These are phyloP conservation scores for Plasmodiophora brassicae DNA, from an alignment of 208 protist genomes.

Conservation along the genomic window DNA sequence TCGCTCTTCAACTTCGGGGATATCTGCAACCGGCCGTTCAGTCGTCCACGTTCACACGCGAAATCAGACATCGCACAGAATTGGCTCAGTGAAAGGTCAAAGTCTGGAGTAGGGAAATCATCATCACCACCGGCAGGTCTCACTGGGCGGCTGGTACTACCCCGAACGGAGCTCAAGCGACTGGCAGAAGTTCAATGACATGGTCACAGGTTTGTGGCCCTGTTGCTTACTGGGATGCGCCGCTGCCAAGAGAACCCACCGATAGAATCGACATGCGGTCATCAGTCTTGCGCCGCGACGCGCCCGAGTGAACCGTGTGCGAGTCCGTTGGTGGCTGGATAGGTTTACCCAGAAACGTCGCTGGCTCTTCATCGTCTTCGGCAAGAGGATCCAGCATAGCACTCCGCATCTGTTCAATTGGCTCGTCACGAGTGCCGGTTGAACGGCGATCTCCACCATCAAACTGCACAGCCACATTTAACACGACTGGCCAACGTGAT, in stretches of 20 bases:
- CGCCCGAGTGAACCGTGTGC: no score
- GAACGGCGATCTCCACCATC: no score
- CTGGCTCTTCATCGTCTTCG: no score
- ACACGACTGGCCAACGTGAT: no score
- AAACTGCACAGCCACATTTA: no score
- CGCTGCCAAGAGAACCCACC: not conserved
- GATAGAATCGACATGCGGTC: not conserved
- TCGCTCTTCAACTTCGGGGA: not conserved
- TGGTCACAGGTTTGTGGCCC: not conserved
- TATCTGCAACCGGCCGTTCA: not conserved
- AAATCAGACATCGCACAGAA: not conserved
- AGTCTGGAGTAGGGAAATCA: slow-evolving; percentile 13
- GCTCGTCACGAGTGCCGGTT: no score
- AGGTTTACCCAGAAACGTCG: no score
- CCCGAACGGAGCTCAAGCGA: not conserved
- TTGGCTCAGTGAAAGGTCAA: slow-evolving; percentile 4
- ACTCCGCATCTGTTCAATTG: no score
- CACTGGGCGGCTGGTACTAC: not conserved
- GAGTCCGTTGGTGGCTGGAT: no score
- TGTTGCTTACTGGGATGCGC: not conserved
- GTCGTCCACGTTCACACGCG: not conserved
- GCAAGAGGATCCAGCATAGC: no score
- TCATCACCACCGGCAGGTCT: no score
- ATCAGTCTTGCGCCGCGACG: no score
- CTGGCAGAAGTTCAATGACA: not conserved